Percentiles rank a stretch among this genome's conserved stretches.
Evolutionary conservation across 345 rosid species (phyloP).

Genomic region (Brassica juncea): DNA sequence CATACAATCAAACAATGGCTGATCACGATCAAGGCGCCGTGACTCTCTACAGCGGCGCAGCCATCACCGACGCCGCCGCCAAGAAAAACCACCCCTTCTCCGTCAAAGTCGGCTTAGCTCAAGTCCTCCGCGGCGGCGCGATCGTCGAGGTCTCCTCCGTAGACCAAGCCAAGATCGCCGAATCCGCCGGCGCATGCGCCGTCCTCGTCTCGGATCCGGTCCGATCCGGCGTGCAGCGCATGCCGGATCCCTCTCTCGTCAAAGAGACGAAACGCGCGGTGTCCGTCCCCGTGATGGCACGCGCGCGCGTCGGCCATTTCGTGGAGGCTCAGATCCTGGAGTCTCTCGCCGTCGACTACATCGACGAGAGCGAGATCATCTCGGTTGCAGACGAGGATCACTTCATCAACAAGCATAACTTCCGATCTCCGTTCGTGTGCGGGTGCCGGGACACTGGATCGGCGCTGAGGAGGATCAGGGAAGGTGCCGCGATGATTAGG

Average conservation of each 20-base stretch:
- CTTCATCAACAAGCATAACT: slow-evolving; percentile 55
- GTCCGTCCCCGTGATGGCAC: slow-evolving; percentile 62
- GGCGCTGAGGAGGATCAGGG: slow-evolving; percentile 53
- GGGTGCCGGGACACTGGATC: slow-evolving; percentile 49
- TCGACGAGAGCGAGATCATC: slow-evolving; percentile 64
- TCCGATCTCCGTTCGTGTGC: slow-evolving; percentile 52
- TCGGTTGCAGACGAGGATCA: slow-evolving; percentile 54
- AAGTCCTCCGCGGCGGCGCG: slow-evolving; percentile 70
- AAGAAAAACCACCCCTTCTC: slow-evolving; percentile 52
- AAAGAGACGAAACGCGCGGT: slow-evolving; percentile 54
- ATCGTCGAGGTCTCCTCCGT: slow-evolving; percentile 49
- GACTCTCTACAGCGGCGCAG: slow-evolving; percentile 43
- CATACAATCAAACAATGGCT: slow-evolving; percentile 24
- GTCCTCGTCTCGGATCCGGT: slow-evolving; percentile 52
- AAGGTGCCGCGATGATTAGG: slow-evolving; percentile 57
- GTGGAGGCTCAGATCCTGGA: slow-evolving; percentile 77
- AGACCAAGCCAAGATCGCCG: slow-evolving; percentile 65
- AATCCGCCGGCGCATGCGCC: slow-evolving; percentile 65
- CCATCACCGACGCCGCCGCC: slow-evolving; percentile 55
- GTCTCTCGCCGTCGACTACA: slow-evolving; percentile 51
- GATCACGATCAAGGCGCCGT: slow-evolving; percentile 42
- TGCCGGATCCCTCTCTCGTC: slow-evolving; percentile 59
- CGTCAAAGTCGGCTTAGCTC: slow-evolving; percentile 61
- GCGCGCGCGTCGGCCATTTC: slow-evolving; percentile 62
- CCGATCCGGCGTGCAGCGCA: slow-evolving; percentile 39